Base-by-base conservation (phyloP, 805 yeast genomes). In the Hanseniaspora clermontiae region DNA sequence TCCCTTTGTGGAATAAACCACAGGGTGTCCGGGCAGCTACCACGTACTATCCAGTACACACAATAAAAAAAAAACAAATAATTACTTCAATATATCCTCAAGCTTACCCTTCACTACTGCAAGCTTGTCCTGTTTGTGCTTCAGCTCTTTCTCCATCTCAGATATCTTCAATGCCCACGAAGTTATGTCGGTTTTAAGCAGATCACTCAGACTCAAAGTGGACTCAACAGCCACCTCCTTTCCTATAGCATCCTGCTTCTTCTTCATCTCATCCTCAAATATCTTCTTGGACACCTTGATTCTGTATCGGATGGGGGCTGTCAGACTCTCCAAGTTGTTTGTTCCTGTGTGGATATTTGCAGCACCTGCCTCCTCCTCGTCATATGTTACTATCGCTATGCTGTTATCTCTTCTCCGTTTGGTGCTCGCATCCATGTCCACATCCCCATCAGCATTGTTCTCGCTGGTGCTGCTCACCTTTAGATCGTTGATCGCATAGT, bases 101-200 rank as follows among this genome's bases (percentile, higher is more conserved):
- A 60, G 38, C 38, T 57, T 62, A 24, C 46, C 46, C 34, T 58
- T 56, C 14, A 67, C 49, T 7, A 47, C 48, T 9, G 57, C 37
- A 9, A 65, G 52, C 1, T 63, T 61, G 4, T 60, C 57, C 19
- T 61, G 61, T 55, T 67, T 68, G 15, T 57, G 58, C 32, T 60
- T 60, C 14, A 68, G 59, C 55, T 68, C 69, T 39, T 59, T 49
- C 39, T 65, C 63, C 39, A 62, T 59, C 43, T 61, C 61, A 14
- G 49, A 47, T 7, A 67, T 60, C 31, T 62, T 49, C 40, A 59
- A 51, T 2, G 65, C 61, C 72, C 72, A 69, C 31, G 67, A 67
- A 2, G 62, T 63, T 1, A 65, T 56, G 10, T 62, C 59, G 39
- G 64, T 65, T 50, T 66, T 60, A 27, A 68, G 52, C 32, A 68